phyloP scores from a whole-genome alignment of 108 stramenopile species.

The Fragilaria crotonensis region DNA sequence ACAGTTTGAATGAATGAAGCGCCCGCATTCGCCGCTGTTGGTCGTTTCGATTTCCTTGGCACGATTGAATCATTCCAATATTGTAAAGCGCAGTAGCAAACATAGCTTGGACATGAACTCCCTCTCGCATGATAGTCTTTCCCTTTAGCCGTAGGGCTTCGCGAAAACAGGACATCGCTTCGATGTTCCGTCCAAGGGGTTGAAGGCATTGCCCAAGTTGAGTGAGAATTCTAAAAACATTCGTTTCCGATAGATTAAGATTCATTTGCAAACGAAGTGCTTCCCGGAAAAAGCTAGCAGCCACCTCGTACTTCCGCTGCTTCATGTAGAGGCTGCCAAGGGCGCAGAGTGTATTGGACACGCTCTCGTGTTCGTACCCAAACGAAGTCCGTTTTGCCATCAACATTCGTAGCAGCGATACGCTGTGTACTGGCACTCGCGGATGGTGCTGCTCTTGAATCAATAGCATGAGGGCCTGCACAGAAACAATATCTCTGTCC shows the following conservation, averaged over 20 bases:
- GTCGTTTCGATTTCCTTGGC: neutral
- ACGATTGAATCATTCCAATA: slow-evolving; percentile 5
- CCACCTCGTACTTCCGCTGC: neutral
- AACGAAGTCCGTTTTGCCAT: neutral
- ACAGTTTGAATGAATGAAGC: slow-evolving; percentile 3
- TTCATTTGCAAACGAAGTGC: neutral
- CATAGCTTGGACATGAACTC: neutral
- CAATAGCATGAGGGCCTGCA: neutral
- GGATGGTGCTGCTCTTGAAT: neutral
- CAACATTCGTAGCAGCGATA: neutral
- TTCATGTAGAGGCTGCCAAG: neutral
- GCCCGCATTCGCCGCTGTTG: neutral
- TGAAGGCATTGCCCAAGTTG: neutral
- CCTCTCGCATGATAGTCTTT: neutral
- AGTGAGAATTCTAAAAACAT: neutral
- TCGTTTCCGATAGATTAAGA: neutral
- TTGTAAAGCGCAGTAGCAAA: neutral
- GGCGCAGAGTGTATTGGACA: neutral
- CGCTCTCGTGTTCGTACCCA: neutral
- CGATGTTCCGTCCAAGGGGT: neutral
- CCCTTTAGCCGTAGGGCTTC: slow-evolving; percentile 1
- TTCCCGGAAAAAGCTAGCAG: neutral
- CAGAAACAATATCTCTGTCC: neutral
- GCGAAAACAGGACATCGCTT: neutral
- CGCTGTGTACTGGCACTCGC: neutral